phyloP scores from a whole-genome alignment of 805 yeast species.

The Trichomonascus vanleenenianus region DNA sequence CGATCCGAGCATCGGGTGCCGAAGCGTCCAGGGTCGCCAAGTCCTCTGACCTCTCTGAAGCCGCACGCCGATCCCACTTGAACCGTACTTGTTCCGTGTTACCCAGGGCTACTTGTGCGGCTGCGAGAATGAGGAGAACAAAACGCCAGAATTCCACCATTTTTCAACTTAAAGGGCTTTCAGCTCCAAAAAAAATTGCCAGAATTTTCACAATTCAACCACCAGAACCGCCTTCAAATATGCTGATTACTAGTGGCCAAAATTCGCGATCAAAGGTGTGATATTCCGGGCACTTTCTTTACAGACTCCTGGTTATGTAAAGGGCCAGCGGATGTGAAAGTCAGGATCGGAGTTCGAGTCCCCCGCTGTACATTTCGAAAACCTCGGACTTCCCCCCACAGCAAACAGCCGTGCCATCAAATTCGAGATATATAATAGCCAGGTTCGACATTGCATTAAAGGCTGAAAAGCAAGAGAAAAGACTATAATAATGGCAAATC shows the following conservation, averaged over 20 bases:
- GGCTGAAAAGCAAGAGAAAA: not conserved
- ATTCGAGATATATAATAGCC: not conserved
- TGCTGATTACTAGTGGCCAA: too few relatives aligned
- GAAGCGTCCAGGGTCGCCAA: too few relatives aligned
- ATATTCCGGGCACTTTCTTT: too few relatives aligned
- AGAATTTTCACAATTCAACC: too few relatives aligned
- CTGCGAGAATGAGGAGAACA: not conserved
- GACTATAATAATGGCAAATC: not conserved
- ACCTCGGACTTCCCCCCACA: not conserved
- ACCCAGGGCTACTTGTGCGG: constrained; percentile 2
- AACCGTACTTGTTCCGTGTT: constrained; percentile 2
- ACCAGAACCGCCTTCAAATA: too few relatives aligned
- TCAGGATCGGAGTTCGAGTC: not conserved
- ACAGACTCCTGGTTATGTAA: too few relatives aligned
- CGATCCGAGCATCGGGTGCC: too few relatives aligned
- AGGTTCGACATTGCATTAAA: not conserved
- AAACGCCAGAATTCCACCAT: not conserved
- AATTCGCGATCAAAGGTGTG: too few relatives aligned
- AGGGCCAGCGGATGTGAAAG: not conserved
- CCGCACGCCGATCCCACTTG: not conserved
- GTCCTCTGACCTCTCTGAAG: not conserved
- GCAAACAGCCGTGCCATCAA: not conserved
- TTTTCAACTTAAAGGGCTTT: too few relatives aligned
- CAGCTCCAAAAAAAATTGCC: too few relatives aligned
- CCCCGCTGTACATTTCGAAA: not conserved